Percentiles rank a stretch among this genome's conserved stretches.
phyloP scores from a whole-genome alignment of 2,329 filamentous ascomycete genomes.

The Sodiomyces alkalinus region DNA sequence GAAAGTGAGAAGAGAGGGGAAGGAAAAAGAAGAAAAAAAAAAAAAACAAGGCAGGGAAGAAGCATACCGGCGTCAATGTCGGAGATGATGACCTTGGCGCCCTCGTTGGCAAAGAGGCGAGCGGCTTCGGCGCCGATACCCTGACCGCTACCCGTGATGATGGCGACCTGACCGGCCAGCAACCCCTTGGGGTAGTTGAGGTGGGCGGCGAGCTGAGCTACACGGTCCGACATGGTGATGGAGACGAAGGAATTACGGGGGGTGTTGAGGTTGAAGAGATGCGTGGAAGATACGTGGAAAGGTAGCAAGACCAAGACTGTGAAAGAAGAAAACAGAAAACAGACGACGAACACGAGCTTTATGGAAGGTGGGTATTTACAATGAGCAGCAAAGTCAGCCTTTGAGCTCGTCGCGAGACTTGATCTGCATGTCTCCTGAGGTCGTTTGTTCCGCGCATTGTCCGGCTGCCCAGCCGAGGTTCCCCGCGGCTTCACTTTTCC shows the following conservation, averaged over 20 bases:
- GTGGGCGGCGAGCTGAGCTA: conserved; percentile 60
- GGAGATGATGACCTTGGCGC: conserved; percentile 68
- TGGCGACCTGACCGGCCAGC: conserved; percentile 66
- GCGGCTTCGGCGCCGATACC: conserved; percentile 81
- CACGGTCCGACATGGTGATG: conserved; percentile 35
- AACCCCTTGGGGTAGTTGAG: conserved; percentile 72
- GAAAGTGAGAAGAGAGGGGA: neutral
- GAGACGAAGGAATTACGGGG: neutral
- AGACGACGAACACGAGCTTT: too few relatives aligned
- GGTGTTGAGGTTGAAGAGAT: neutral
- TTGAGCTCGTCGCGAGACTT: too few relatives aligned
- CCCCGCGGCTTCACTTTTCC: conserved; percentile 6
- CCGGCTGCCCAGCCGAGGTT: conserved; percentile 8
- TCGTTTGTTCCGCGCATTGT: too few relatives aligned
- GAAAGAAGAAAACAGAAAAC: too few relatives aligned
- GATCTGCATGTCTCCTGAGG: too few relatives aligned
- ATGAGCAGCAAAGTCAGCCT: too few relatives aligned
- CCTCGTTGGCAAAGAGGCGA: conserved; percentile 72
- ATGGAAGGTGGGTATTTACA: too few relatives aligned
- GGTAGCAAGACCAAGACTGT: too few relatives aligned
- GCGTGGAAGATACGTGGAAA: neutral
- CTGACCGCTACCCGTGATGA: conserved; percentile 75
- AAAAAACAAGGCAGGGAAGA: neutral
- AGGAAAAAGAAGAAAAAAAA: conserved; percentile 3
- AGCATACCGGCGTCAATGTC: conserved; percentile 61